Conservation (phyloP, 345 rosid species). For the Pugionium dolabratum region DNA sequence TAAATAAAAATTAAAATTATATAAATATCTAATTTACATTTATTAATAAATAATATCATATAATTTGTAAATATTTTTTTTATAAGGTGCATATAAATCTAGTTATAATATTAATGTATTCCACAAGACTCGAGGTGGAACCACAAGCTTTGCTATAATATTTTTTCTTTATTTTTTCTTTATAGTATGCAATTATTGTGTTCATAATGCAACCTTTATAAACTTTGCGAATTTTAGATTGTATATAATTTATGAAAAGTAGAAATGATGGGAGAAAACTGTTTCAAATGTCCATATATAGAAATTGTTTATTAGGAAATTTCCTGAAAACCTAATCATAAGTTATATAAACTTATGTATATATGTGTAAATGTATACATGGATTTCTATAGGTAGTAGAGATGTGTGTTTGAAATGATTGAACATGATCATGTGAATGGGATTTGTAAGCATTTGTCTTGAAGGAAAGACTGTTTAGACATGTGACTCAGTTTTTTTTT, state of each 20-base stretch:
- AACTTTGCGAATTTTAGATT: slow-evolving; percentile 8
- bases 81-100: too few relatives aligned
- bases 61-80: too few relatives aligned
- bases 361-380: too few relatives aligned
- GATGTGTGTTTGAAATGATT: slow-evolving; percentile 35
- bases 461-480: slow-evolving; percentile 27
- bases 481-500: slow-evolving; percentile 28
- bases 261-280: neutral
- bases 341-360: too few relatives aligned
- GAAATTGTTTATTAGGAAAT: too few relatives aligned
- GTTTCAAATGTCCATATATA: neutral
- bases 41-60: too few relatives aligned
- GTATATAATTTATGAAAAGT: neutral
- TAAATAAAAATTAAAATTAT: too few relatives aligned
- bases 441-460: slow-evolving; percentile 34
- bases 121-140: slow-evolving; percentile 20
- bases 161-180: neutral
- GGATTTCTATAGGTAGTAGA: slow-evolving; percentile 1
- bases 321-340: too few relatives aligned
- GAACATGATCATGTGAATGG: slow-evolving; percentile 39
- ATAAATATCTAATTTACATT: neutral
- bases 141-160: slow-evolving; percentile 20
- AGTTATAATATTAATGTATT: slow-evolving; percentile 13
- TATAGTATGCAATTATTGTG: slow-evolving; percentile 14
- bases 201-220: slow-evolving; percentile 12